Evolutionary conservation across 164 flowering plant species (phyloP).

Genomic region (Chloranthus sessilifolius): DNA sequence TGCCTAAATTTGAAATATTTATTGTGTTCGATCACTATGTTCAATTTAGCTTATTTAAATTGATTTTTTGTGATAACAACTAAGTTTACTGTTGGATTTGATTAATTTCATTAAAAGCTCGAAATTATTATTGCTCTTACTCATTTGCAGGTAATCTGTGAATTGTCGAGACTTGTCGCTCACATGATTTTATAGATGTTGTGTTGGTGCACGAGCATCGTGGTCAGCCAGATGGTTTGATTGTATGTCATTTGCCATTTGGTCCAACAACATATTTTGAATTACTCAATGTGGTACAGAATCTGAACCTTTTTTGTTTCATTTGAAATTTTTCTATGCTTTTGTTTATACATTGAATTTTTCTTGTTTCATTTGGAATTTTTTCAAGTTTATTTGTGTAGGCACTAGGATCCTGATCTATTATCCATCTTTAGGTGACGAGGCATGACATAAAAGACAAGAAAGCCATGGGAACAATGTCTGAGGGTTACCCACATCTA

Average conservation of each 20-base stretch:
- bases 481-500: slow-evolving; percentile 90
- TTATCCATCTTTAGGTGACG: slow-evolving; percentile 51
- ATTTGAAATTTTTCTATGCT: too few relatives aligned
- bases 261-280: slow-evolving; percentile 98
- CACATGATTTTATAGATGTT: slow-evolving; percentile 91
- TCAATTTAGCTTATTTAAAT: too few relatives aligned
- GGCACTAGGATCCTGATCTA: slow-evolving; percentile 4
- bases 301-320: too few relatives aligned
- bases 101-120: too few relatives aligned
- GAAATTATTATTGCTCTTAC: background rate
- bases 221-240: slow-evolving; percentile 87
- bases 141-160: slow-evolving; percentile 68
- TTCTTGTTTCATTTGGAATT: too few relatives aligned
- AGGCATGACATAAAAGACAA: slow-evolving; percentile 96
- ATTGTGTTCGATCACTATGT: too few relatives aligned
- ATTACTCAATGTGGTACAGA: slow-evolving; percentile 84
- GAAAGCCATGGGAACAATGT: slow-evolving; percentile 77
- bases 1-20: too few relatives aligned
- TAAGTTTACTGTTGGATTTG: too few relatives aligned
- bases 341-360: too few relatives aligned
- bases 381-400: too few relatives aligned
- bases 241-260: slow-evolving; percentile 82
- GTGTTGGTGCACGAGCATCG: slow-evolving; percentile 91
- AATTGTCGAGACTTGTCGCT: slow-evolving; percentile 82
- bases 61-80: too few relatives aligned